phyloP scores from a whole-genome alignment of 257 asterid genomes.

The Linderniella brevidens region DNA sequence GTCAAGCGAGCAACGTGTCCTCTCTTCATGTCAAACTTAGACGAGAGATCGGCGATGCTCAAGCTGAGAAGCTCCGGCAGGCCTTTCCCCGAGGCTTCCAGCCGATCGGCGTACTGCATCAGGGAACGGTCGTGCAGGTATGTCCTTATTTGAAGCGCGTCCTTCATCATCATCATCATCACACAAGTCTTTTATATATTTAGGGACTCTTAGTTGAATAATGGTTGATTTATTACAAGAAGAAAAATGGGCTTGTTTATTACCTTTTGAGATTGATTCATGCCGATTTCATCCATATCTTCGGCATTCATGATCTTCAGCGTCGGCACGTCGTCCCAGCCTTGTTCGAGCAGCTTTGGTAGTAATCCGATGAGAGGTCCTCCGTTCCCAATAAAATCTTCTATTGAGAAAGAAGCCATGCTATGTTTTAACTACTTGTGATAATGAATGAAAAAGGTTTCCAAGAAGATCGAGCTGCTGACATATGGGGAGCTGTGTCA shows the following conservation, averaged over 20 bases:
- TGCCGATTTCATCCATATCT: conserved; percentile 47
- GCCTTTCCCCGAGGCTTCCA: conserved; percentile 42
- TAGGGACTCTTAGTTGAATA: too few relatives aligned
- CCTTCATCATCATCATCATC: conserved; percentile 16
- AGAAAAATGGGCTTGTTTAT: too few relatives aligned
- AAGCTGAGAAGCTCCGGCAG: conserved; percentile 42
- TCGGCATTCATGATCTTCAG: conserved; percentile 63
- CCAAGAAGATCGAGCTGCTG: too few relatives aligned
- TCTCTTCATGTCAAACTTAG: conserved; percentile 49
- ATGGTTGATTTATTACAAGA: too few relatives aligned
- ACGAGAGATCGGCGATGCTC: conserved; percentile 27
- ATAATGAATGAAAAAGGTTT: too few relatives aligned
- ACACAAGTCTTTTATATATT: too few relatives aligned
- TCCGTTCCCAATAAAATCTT: conserved; percentile 70
- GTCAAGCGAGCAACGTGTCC: conserved; percentile 62
- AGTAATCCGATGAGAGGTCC: conserved; percentile 35
- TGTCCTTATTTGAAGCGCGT: conserved; percentile 58
- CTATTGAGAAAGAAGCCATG: conserved; percentile 72
- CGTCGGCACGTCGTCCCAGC: conserved; percentile 90
- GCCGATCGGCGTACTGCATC: conserved; percentile 48
- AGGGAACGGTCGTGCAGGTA: conserved; percentile 62
- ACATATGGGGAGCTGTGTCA: too few relatives aligned
- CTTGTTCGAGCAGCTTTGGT: conserved; percentile 54
- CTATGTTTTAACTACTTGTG: too few relatives aligned
- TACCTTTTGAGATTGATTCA: conserved; percentile 68